These are phyloP conservation scores for Chlorella sp. DNA, from an alignment of 139 green algal species.

Conservation along the genomic window DNA sequence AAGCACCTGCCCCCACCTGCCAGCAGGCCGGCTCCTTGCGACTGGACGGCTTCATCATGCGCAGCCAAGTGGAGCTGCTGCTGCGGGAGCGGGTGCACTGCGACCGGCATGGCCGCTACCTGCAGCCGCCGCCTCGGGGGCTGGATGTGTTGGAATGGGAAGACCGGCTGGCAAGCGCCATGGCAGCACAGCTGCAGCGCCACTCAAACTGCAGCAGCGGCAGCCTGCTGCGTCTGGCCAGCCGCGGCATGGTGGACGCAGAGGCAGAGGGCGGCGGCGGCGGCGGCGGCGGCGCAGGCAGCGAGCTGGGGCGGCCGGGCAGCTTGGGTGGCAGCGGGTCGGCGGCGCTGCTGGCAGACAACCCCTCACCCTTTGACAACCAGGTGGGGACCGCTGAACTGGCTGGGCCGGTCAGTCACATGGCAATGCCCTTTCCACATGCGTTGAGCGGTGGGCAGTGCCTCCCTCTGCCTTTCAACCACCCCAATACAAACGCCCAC, in stretches of 20 bases:
- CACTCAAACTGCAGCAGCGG: not conserved
- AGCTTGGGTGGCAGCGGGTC: not conserved
- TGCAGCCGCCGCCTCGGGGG: not conserved
- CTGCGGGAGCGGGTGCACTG: not conserved
- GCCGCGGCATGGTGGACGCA: too few species aligned
- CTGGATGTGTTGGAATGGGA: not conserved
- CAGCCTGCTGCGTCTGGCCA: not conserved
- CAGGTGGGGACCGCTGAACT: constrained; percentile 1
- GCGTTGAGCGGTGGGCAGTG: too few species aligned
- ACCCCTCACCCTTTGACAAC: constrained; percentile 25
- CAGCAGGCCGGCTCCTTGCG: not conserved
- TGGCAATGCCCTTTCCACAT: too few species aligned
- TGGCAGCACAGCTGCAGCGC: not conserved
- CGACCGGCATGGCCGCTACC: constrained; percentile 16
- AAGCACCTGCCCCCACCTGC: not conserved
- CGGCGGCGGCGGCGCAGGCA: too few species aligned
- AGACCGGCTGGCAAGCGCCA: not conserved
- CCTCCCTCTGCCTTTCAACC: too few species aligned
- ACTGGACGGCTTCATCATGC: constrained; percentile 16
- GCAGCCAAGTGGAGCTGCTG: constrained; percentile 13
- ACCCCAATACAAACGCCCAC: too few species aligned
- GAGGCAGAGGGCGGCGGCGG: not conserved
- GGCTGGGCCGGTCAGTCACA: too few species aligned
- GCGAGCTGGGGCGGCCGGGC: too few species aligned
- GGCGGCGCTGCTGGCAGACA: not conserved